Evolutionary conservation across 768 basidiomycete genomes (phyloP).

Genomic region (Phylloporus rhodoxanthus): DNA sequence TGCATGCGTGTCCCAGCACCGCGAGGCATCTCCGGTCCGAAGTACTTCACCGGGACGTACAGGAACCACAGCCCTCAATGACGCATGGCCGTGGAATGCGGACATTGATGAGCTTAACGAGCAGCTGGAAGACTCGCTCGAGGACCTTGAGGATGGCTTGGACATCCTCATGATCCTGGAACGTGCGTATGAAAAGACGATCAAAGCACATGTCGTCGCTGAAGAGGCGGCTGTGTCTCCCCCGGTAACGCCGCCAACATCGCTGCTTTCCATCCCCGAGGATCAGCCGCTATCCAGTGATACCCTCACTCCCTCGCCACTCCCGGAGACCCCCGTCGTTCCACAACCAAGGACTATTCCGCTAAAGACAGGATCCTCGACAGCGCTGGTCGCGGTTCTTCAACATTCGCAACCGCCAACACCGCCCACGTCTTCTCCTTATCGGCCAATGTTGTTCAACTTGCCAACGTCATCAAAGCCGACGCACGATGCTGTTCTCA

Average conservation of each 20-base stretch:
- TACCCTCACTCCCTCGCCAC: neutral
- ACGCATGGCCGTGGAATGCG: constrained; percentile 27
- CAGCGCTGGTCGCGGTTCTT: constrained; percentile 60
- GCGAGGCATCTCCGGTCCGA: constrained; percentile 35
- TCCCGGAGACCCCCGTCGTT: constrained; percentile 14
- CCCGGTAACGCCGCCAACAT: constrained; percentile 4
- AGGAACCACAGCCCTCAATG: constrained; percentile 23
- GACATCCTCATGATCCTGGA: constrained; percentile 67
- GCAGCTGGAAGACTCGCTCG: constrained; percentile 41
- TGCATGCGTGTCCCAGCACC: constrained; percentile 4
- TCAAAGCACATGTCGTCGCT: constrained; percentile 51
- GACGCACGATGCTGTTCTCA: constrained; percentile 55
- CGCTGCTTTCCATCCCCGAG: constrained; percentile 22
- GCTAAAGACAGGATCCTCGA: constrained; percentile 58
- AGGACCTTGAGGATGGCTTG: constrained; percentile 63
- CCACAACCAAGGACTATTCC: constrained; percentile 29
- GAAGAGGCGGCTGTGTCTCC: constrained; percentile 15
- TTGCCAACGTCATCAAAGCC: constrained; percentile 26
- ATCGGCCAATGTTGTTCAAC: constrained; percentile 17
- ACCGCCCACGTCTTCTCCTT: constrained; percentile 11
- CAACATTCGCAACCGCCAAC: constrained; percentile 34
- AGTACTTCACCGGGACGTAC: constrained; percentile 42
- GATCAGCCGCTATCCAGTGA: constrained; percentile 8
- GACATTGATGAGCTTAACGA: constrained; percentile 40
- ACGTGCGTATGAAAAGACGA: constrained; percentile 60